phyloP scores from a whole-genome alignment of 1,139 yeast species.

The Lodderomyces elongisporus region DNA sequence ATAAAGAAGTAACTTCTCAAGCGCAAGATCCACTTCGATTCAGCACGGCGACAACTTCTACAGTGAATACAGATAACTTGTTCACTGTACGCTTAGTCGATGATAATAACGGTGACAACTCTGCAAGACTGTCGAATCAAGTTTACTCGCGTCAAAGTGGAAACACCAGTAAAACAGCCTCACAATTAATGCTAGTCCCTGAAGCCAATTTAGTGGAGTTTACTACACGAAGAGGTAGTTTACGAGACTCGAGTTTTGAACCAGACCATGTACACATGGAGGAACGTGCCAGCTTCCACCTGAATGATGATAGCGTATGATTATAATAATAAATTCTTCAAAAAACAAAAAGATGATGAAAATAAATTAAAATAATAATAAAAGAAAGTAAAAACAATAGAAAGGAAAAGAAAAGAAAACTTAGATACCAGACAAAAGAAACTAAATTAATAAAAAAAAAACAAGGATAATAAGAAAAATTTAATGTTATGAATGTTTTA shows the following conservation, averaged over 20 bases:
- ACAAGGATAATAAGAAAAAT: too few relatives aligned
- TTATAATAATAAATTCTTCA: too few relatives aligned
- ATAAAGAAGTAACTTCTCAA: constrained; percentile 11
- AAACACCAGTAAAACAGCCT: too few relatives aligned
- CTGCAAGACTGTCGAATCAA: too few relatives aligned
- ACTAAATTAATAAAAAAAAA: too few relatives aligned
- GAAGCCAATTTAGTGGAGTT: constrained; percentile 49
- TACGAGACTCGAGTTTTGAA: constrained; percentile 36
- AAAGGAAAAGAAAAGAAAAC: not conserved
- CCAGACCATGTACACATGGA: constrained; percentile 26
- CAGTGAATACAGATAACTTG: constrained; percentile 81
- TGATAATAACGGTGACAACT: too few relatives aligned
- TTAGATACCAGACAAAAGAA: too few relatives aligned
- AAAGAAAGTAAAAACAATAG: not conserved
- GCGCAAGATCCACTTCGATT: constrained; percentile 22
- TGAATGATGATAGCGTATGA: constrained; percentile 31
- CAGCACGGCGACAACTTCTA: constrained; percentile 70
- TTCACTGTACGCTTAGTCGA: constrained; percentile 76
- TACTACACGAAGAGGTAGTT: constrained; percentile 45
- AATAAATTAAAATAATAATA: constrained; percentile 13
- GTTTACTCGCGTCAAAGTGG: too few relatives aligned
- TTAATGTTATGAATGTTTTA: too few relatives aligned
- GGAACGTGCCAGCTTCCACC: constrained; percentile 34
- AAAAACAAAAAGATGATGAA: too few relatives aligned
- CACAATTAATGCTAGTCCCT: too few relatives aligned